Percentiles rank a stretch among this genome's conserved stretches.
phyloP scores from a whole-genome alignment of 2,329 filamentous ascomycete genomes.

The Pseudogymnoascus verrucosus region DNA sequence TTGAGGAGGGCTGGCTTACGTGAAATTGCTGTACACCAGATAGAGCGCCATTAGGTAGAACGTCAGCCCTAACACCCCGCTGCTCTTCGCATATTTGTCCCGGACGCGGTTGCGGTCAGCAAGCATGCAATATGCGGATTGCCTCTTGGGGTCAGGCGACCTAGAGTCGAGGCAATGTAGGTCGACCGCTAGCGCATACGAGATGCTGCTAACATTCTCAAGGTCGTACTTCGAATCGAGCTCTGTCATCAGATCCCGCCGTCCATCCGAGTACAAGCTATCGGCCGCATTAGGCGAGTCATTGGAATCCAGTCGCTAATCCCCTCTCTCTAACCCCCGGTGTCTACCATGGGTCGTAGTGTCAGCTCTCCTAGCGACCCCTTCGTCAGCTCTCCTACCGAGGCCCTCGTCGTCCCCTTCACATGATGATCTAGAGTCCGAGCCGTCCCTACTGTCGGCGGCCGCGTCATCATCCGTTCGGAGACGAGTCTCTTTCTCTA shows the following conservation, averaged over 20 bases:
- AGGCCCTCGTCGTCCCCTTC: neutral
- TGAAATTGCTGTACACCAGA: neutral
- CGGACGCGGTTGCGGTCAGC: neutral
- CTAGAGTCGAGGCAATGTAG: neutral
- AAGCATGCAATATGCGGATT: neutral
- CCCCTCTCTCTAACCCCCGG: neutral
- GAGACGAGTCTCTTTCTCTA: neutral
- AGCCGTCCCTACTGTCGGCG: neutral
- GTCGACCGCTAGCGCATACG: neutral
- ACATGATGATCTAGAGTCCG: neutral
- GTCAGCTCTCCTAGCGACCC: neutral
- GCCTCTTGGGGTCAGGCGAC: neutral
- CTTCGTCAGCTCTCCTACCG: no score
- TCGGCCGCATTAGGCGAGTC: neutral
- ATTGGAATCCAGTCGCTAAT: neutral
- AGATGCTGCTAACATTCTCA: neutral
- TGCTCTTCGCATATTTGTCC: no score
- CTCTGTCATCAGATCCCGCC: neutral
- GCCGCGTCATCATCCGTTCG: neutral
- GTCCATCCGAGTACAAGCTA: neutral
- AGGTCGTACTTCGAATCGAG: neutral
- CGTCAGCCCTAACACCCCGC: neutral
- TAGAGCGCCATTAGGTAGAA: neutral
- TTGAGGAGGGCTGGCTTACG: neutral
- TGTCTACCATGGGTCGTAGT: neutral